A percentile compares a stretch with the other conserved stretches of the same genome.
These are phyloP conservation scores for Penicillium nordicum DNA, from an alignment of 2,329 filamentous ascomycete genomes.

Conservation along the genomic window DNA sequence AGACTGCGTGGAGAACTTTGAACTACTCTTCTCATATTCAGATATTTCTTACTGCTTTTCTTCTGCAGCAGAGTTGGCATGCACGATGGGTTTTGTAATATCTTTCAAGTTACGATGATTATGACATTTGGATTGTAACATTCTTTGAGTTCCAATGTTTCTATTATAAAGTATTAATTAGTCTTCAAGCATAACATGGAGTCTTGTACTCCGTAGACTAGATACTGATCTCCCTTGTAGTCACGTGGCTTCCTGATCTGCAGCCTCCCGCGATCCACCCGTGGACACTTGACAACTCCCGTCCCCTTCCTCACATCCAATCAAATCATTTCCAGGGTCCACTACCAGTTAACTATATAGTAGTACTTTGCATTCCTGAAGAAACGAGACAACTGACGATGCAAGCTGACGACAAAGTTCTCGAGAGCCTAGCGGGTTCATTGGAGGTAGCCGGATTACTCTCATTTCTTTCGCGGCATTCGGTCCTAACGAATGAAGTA, in stretches of 20 bases:
- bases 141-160: no score
- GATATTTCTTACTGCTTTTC: neutral
- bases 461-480: neutral
- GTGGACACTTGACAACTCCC: neutral
- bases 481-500: neutral
- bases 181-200: no score
- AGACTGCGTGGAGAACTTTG: conserved; percentile 33
- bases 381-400: no score
- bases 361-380: neutral
- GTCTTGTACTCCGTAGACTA: no score
- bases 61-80: neutral
- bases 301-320: neutral
- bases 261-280: neutral
- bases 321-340: neutral
- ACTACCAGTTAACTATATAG: neutral
- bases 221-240: no score
- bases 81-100: neutral
- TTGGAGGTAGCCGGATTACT: neutral
- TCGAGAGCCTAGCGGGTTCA: no score
- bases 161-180: no score
- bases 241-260: neutral
- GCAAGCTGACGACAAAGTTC: no score
- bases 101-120: conserved; percentile 17
- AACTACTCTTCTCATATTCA: conserved; percentile 3
- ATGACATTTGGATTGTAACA: conserved; percentile 12